Base-by-base conservation (phyloP, 2,329 filamentous ascomycete species). In the Aspergillus viridinutans region DNA sequence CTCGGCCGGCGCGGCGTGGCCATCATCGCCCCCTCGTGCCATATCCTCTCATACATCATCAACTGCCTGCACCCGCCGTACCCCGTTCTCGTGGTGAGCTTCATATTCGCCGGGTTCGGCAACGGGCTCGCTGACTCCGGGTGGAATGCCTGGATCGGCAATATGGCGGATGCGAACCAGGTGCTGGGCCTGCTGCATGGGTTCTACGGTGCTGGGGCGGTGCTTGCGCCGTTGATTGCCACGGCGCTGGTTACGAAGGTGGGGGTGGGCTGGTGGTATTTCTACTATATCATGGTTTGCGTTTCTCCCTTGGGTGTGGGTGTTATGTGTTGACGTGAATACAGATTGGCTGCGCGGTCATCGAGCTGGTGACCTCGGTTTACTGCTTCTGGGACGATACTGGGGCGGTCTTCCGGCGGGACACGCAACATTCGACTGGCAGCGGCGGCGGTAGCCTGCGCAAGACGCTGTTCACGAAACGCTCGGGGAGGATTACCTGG, bases 241-340 rank as follows among this genome's bases (percentile, higher is more conserved):
- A 91, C 90, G 0, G 81, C 83, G 4, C 85, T 93, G 83, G 83
- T 92, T 38, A 85, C 86, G 0, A 85, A 84, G 61, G 84, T 76
- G 0, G 63, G 75, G 3, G 67, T 87, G 52, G 77, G 77, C 0
- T 94, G 90, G 90, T 90, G 87, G 64, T 78, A 78, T 10, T 92
- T 88, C 72, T 93, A 90, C 72, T 91, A 90, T 67, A 74, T 91
- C 55, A 89, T 92, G 85, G 84, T 88, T 66, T 60, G 80, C 51
- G 9, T 8, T 20, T 9, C 12, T 17, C 25, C 28, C 38, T 23
- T 8, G 38, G 4, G 14, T 32, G 7, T 63, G 57, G 59, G 29
- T 12, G 10, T 4, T 8, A 10, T 32, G 29, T 10, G 9, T 12
- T 32, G 38, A 42, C 40, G 40, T n/a, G n/a, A n/a, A n/a, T n/a